A percentile compares a stretch with the other conserved stretches of the same genome.
Evolutionary conservation across 164 flowering plant species (phyloP).

Genomic region (Echeveria elegans): DNA sequence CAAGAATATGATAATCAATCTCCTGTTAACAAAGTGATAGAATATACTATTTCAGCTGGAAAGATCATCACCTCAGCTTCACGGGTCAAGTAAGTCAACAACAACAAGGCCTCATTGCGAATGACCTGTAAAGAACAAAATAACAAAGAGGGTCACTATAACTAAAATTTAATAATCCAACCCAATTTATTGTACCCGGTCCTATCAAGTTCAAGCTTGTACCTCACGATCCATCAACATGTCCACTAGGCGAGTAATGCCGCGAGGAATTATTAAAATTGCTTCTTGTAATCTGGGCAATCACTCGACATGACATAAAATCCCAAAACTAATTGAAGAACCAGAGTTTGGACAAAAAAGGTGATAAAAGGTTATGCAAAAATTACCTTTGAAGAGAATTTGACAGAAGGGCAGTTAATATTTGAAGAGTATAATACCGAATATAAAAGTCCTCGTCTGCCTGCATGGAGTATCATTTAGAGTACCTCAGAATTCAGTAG

Average conservation of each 20-base stretch:
- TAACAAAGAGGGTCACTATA: neutral
- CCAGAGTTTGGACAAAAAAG: neutral
- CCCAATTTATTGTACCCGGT: neutral
- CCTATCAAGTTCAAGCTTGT: constrained; percentile 12
- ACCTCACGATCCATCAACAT: constrained; percentile 99
- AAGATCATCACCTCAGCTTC: constrained; percentile 77
- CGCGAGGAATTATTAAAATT: constrained; percentile 85
- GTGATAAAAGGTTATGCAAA: constrained; percentile 2
- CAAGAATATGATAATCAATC: neutral
- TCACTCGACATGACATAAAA: constrained; percentile 18
- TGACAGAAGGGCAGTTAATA: constrained; percentile 82
- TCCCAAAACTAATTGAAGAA: neutral
- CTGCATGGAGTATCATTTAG: constrained; percentile 26
- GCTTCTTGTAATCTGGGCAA: constrained; percentile 92
- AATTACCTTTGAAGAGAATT: constrained; percentile 73
- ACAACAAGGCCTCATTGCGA: constrained; percentile 87
- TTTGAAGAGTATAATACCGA: constrained; percentile 90
- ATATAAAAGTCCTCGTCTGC: constrained; percentile 95
- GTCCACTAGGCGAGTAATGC: constrained; percentile 93
- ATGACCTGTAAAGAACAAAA: constrained; percentile 45
- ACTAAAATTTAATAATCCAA: constrained; percentile 8
- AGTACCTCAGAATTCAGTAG: neutral
- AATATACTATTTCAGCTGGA: neutral
- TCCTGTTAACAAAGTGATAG: neutral
- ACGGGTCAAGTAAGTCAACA: constrained; percentile 91